Conservation (phyloP, 305 asterid genomes). For the Ajuga reptans region DNA sequence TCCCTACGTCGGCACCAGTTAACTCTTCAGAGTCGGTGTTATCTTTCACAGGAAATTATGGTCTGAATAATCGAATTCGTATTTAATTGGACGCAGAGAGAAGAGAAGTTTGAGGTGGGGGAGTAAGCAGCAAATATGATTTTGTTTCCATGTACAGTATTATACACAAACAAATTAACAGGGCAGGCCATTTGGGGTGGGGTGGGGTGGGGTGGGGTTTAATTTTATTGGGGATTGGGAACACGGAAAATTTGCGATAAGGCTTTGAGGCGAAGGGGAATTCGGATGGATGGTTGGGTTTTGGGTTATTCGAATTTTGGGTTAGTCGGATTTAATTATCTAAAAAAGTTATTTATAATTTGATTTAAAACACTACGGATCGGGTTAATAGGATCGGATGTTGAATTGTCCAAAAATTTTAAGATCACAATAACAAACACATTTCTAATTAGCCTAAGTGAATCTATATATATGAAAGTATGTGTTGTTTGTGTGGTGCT, state of each 20-base stretch:
- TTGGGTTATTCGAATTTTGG: too few relatives aligned
- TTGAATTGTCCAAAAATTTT: too few relatives aligned
- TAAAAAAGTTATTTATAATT: too few relatives aligned
- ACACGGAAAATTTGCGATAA: conserved; percentile 10
- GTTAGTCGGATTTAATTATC: too few relatives aligned
- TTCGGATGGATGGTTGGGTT: too few relatives aligned
- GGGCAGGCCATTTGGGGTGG: background rate
- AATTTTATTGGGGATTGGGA: conserved; percentile 15
- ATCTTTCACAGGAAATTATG: background rate
- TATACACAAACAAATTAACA: background rate
- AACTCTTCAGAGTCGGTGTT: background rate
- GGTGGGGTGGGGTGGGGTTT: background rate
- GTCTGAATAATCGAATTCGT: background rate
- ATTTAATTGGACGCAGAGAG: conserved; percentile 5
- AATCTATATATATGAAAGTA: too few relatives aligned
- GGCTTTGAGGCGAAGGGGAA: background rate
- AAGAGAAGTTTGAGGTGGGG: background rate
- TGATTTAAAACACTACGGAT: too few relatives aligned
- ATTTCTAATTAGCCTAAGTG: too few relatives aligned
- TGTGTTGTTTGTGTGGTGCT: too few relatives aligned
- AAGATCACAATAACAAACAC: too few relatives aligned
- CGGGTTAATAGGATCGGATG: too few relatives aligned
- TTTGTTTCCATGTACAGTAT: background rate
- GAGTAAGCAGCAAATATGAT: background rate
- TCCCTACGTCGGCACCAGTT: conserved; percentile 15